A percentile compares a stretch with the other conserved stretches of the same genome.
Conservation (phyloP, 352 stramenopile species). For the Phytophthora rubi region DNA sequence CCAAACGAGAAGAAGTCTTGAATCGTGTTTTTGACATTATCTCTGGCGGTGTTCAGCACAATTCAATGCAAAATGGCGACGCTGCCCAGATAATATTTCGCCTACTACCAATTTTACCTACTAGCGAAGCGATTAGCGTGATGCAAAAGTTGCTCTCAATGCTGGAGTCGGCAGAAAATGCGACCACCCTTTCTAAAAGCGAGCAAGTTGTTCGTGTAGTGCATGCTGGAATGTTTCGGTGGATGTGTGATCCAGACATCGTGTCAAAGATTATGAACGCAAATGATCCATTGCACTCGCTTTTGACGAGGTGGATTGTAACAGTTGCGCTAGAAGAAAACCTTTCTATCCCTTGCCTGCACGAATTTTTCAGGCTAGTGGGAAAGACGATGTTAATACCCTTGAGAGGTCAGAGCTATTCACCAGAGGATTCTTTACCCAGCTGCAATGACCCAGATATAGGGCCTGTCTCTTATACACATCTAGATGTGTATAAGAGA, state of each 20-base stretch:
- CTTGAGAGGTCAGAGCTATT: conserved; percentile 31
- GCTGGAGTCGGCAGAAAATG: conserved; percentile 46
- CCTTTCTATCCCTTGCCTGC: conserved; percentile 54
- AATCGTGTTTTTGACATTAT: conserved; percentile 70
- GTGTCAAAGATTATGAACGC: conserved; percentile 41
- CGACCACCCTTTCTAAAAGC: conserved; percentile 52
- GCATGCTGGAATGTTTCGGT: conserved; percentile 58
- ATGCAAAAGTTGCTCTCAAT: conserved; percentile 56
- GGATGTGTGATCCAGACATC: conserved; percentile 53
- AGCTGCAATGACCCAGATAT: conserved; percentile 25
- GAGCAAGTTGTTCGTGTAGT: conserved; percentile 59
- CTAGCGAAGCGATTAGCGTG: conserved; percentile 30
- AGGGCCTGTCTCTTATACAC: too few relatives aligned
- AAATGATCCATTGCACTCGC: conserved; percentile 39
- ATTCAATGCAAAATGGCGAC: conserved; percentile 66
- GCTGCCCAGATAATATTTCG: conserved; percentile 61
- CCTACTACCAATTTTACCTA: conserved; percentile 48
- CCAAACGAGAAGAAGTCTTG: conserved; percentile 43
- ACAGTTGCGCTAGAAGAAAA: conserved; percentile 54
- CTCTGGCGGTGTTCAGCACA: conserved; percentile 42
- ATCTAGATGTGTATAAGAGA: too few relatives aligned
- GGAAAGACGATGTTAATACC: conserved; percentile 59
- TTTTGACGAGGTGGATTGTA: conserved; percentile 49
- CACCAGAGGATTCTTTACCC: conserved; percentile 3
- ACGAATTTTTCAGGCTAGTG: conserved; percentile 60